Percentiles rank a stretch among this genome's conserved stretches.
phyloP scores from a whole-genome alignment of 495 filamentous ascomycete genomes.

The Podospora bellae-mahoneyi region DNA sequence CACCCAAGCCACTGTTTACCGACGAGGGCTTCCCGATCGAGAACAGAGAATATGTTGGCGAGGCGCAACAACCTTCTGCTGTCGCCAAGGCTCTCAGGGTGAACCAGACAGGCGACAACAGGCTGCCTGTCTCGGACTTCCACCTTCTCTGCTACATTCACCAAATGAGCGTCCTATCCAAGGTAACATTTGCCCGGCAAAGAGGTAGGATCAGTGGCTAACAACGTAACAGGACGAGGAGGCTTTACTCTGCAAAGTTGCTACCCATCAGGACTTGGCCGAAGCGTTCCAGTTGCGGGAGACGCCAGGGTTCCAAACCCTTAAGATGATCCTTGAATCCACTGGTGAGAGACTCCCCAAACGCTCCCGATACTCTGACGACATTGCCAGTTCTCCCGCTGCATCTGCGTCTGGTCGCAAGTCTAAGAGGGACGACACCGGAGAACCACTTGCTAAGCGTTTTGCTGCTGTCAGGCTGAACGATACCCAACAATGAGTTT shows the following conservation, averaged over 20 bases:
- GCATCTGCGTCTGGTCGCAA: slow-evolving; percentile 23
- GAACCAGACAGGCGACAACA: slow-evolving; percentile 50
- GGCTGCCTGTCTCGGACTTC: slow-evolving; percentile 79
- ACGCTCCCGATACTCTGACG: slow-evolving; percentile 58
- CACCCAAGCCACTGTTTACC: slow-evolving; percentile 69
- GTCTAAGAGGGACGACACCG: slow-evolving; percentile 30
- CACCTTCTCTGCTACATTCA: slow-evolving; percentile 88
- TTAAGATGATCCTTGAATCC: slow-evolving; percentile 87
- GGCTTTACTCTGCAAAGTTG: slow-evolving; percentile 77
- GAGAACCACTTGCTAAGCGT: slow-evolving; percentile 93
- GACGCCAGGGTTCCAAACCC: slow-evolving; percentile 85
- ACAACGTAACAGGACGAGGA: slow-evolving; percentile 70
- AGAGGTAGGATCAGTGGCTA: background rate
- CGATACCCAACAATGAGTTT: slow-evolving; percentile 24
- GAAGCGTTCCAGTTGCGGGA: slow-evolving; percentile 78
- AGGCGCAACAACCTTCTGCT: slow-evolving; percentile 63
- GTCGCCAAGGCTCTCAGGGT: slow-evolving; percentile 43
- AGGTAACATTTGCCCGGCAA: slow-evolving; percentile 48
- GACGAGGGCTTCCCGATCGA: slow-evolving; percentile 76
- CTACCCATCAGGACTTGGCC: slow-evolving; percentile 68
- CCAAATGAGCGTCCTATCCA: slow-evolving; percentile 71
- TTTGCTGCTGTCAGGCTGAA: slow-evolving; percentile 96
- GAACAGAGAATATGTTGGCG: slow-evolving; percentile 80
- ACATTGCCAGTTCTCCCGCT: slow-evolving; percentile 26
- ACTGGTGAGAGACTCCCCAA: slow-evolving; percentile 94